Evolutionary conservation across 1,284 basidiomycete genomes (phyloP).

Genomic region (Cutaneotrichosporon arboriforme): DNA sequence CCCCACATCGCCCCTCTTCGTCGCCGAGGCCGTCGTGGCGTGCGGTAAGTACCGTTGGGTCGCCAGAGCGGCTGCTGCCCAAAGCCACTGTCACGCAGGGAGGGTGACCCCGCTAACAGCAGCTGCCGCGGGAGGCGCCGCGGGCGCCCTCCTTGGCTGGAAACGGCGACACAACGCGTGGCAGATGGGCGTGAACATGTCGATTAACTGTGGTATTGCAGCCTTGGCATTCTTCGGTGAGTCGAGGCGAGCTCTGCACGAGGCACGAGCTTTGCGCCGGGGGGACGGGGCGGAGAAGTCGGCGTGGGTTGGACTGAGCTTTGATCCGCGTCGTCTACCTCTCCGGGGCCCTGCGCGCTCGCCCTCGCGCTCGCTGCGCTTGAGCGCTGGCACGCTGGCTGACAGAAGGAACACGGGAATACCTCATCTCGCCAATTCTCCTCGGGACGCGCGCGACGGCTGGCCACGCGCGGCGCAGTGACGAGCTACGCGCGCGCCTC

Average conservation of each 20-base stretch:
- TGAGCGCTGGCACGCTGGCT: neutral
- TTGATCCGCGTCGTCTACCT: neutral
- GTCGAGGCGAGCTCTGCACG: neutral
- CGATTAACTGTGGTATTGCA: conserved; percentile 34
- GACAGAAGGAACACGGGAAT: conserved; percentile 32
- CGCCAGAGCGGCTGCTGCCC: too few species aligned
- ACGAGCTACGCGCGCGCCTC: conserved; percentile 1
- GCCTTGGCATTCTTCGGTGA: conserved; percentile 40
- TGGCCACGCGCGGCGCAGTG: conserved; percentile 21
- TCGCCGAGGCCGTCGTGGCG: conserved; percentile 9
- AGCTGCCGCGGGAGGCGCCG: conserved; percentile 30
- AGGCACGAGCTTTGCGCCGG: too few species aligned
- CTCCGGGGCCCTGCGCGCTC: neutral
- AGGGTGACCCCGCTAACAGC: neutral
- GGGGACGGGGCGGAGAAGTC: too few species aligned
- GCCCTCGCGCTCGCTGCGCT: neutral
- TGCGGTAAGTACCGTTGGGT: conserved; percentile 5
- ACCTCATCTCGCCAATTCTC: conserved; percentile 41
- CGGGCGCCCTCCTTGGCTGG: conserved; percentile 35
- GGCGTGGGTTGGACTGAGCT: too few species aligned
- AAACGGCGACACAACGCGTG: conserved; percentile 30
- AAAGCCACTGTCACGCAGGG: too few species aligned
- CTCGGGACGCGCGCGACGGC: conserved; percentile 19
- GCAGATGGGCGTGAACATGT: conserved; percentile 31
- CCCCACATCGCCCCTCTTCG: conserved; percentile 17